These are phyloP conservation scores for Gamarada debralockiae DNA, from an alignment of 495 filamentous ascomycete genomes.

Conservation along the genomic window DNA sequence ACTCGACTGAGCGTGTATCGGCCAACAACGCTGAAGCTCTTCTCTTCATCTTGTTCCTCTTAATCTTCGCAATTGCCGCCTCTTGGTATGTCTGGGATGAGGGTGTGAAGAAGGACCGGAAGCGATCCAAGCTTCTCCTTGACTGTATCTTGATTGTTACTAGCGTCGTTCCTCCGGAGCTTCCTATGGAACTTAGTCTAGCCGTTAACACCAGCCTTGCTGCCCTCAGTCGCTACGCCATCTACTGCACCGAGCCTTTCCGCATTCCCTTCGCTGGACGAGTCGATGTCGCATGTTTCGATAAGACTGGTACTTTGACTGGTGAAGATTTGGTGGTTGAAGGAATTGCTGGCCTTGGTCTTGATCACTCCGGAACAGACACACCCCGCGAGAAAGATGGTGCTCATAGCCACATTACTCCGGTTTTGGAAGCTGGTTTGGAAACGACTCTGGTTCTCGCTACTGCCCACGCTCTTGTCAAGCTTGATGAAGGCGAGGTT, in stretches of 20 bases:
- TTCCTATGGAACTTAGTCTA: constrained; percentile 96
- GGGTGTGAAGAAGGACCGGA: constrained; percentile 86
- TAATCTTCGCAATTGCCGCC: constrained; percentile 93
- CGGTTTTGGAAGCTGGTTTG: constrained; percentile 59
- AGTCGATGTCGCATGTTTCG: constrained; percentile 96
- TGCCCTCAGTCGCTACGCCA: constrained; percentile 88
- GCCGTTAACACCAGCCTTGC: constrained; percentile 99
- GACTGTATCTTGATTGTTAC: constrained; percentile 98
- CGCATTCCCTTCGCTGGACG: constrained; percentile 96
- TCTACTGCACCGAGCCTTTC: constrained; percentile 99
- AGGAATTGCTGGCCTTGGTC: constrained; percentile 84
- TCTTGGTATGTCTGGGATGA: constrained; percentile 99
- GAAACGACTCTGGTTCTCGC: constrained; percentile 92
- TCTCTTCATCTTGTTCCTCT: constrained; percentile 92
- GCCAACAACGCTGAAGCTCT: constrained; percentile 95
- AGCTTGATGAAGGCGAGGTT: constrained; percentile 92
- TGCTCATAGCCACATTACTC: constrained; percentile 68
- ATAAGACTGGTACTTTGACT: constrained; percentile 96
- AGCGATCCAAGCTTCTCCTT: constrained; percentile 93
- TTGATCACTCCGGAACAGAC: constrained; percentile 62
- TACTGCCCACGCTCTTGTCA: constrained; percentile 92
- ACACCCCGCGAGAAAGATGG: constrained; percentile 67
- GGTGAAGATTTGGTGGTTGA: constrained; percentile 97
- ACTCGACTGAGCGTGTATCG: constrained; percentile 96
- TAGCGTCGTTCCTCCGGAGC: constrained; percentile 93